These are phyloP conservation scores for Dactylellina sp. DNA, from an alignment of 2,329 filamentous ascomycete genomes.

Conservation along the genomic window DNA sequence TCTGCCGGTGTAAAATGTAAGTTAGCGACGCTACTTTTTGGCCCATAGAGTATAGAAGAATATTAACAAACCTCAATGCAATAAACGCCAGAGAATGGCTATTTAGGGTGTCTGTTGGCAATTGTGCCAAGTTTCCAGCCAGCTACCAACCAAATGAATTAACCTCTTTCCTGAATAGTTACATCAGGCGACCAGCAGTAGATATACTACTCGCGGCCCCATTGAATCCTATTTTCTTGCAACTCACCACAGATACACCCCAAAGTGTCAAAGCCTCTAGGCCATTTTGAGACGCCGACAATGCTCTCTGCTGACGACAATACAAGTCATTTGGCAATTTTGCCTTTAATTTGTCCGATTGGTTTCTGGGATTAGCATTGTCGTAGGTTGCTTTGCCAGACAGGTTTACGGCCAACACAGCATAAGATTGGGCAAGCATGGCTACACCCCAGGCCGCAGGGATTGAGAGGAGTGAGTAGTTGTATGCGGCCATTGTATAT, in stretches of 20 bases:
- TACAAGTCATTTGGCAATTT: conserved; percentile 16
- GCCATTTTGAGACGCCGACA: conserved; percentile 6
- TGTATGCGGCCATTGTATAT: conserved; percentile 2
- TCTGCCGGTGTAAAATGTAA: neutral
- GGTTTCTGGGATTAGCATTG: conserved; percentile 21
- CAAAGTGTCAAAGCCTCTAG: conserved; percentile 18
- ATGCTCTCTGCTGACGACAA: conserved; percentile 12
- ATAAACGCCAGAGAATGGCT: conserved; percentile 8
- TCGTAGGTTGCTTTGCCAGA: conserved; percentile 3
- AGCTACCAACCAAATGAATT: conserved; percentile 10
- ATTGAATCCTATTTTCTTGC: too few relatives aligned
- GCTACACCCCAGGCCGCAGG: conserved; percentile 24
- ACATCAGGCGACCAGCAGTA: too few relatives aligned
- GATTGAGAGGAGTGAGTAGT: conserved; percentile 28
- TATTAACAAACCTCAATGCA: conserved; percentile 18
- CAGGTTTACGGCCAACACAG: conserved; percentile 1
- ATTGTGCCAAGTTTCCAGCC: conserved; percentile 10
- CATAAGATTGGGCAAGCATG: conserved; percentile 16
- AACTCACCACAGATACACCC: conserved; percentile 25
- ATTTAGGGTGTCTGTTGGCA: conserved; percentile 13
- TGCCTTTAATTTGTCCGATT: conserved; percentile 9
- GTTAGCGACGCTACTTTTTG: conserved; percentile 1
- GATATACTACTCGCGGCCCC: too few relatives aligned
- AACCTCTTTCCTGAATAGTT: too few relatives aligned
- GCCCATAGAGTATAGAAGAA: neutral